A percentile compares a stretch with the other conserved stretches of the same genome.
Evolutionary conservation across 2,329 filamentous ascomycete genomes (phyloP).

Genomic region (Clarireedia sp.): DNA sequence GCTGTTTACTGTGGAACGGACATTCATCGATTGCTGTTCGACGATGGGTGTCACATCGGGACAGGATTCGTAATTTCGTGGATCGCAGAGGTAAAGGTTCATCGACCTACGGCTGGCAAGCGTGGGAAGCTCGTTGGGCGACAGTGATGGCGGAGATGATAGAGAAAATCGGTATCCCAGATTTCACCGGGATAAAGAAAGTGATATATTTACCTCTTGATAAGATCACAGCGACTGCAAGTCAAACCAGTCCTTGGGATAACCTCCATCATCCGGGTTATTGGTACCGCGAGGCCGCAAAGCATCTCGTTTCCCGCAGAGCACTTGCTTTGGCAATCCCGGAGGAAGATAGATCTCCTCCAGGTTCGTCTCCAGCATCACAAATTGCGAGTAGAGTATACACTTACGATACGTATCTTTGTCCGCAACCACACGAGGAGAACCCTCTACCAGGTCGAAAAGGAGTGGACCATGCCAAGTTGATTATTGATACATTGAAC

Average conservation of each 20-base stretch:
- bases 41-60: slow-evolving; percentile 71
- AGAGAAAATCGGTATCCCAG: slow-evolving; percentile 44
- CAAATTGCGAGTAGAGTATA: slow-evolving; percentile 44
- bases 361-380: slow-evolving; percentile 40
- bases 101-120: slow-evolving; percentile 85
- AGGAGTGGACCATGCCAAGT: slow-evolving; percentile 46
- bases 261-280: slow-evolving; percentile 58
- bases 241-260: slow-evolving; percentile 56
- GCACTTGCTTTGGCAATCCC: slow-evolving; percentile 48
- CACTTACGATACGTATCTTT: slow-evolving; percentile 59
- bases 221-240: slow-evolving; percentile 45
- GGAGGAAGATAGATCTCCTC: slow-evolving; percentile 48
- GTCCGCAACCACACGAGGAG: slow-evolving; percentile 54
- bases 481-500: slow-evolving; percentile 46
- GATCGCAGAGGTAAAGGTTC: slow-evolving; percentile 79
- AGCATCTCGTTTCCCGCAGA: slow-evolving; percentile 47
- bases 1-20: slow-evolving; percentile 73
- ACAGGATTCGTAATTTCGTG: slow-evolving; percentile 66
- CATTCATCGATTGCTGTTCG: slow-evolving; percentile 73
- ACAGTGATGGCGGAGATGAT: slow-evolving; percentile 54
- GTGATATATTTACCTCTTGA: slow-evolving; percentile 48
- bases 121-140: slow-evolving; percentile 77
- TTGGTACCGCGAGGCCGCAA: slow-evolving; percentile 55
- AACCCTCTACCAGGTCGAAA: slow-evolving; percentile 40
- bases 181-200: slow-evolving; percentile 38